Evolutionary conservation across 768 basidiomycete genomes (phyloP).

Genomic region (Steccherinum ochraceum): DNA sequence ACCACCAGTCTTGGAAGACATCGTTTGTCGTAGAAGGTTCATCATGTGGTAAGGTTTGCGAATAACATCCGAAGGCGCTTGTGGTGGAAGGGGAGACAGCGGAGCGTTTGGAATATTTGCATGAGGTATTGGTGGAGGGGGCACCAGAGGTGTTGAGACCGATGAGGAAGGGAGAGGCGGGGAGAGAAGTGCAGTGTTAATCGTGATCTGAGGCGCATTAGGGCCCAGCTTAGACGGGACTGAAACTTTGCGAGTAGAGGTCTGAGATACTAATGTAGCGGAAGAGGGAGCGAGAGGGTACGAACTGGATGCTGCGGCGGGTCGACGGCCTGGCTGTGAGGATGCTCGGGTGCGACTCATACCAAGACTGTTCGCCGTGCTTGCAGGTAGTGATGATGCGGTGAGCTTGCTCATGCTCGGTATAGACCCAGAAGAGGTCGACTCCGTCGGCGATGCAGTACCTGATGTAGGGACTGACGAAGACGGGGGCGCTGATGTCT

Average conservation of each 20-base stretch:
- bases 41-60: constrained; percentile 91
- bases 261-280: constrained; percentile 35
- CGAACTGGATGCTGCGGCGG: constrained; percentile 51
- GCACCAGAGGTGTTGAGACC: constrained; percentile 32
- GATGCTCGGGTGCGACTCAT: constrained; percentile 56
- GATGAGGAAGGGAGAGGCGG: constrained; percentile 26
- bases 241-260: constrained; percentile 49
- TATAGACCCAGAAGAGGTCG: constrained; percentile 28
- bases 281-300: constrained; percentile 43
- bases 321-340: constrained; percentile 73
- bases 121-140: constrained; percentile 42
- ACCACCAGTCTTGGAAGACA: constrained; percentile 75
- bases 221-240: constrained; percentile 52
- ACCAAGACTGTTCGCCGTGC: constrained; percentile 27
- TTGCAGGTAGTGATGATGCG: constrained; percentile 35
- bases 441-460: constrained; percentile 31
- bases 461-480: too few relatives aligned
- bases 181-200: constrained; percentile 47
- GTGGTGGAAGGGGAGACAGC: constrained; percentile 69
- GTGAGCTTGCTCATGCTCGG: constrained; percentile 22
- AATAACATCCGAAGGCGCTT: constrained; percentile 63
- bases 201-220: constrained; percentile 37
- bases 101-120: constrained; percentile 67
- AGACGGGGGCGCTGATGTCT: constrained; percentile 55
- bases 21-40: constrained; percentile 71